Evolutionary conservation across 805 yeast genomes (phyloP), one percentile per base, ranked within the genome.

Genomic region (Cyberlindnera petersonii): DNA sequence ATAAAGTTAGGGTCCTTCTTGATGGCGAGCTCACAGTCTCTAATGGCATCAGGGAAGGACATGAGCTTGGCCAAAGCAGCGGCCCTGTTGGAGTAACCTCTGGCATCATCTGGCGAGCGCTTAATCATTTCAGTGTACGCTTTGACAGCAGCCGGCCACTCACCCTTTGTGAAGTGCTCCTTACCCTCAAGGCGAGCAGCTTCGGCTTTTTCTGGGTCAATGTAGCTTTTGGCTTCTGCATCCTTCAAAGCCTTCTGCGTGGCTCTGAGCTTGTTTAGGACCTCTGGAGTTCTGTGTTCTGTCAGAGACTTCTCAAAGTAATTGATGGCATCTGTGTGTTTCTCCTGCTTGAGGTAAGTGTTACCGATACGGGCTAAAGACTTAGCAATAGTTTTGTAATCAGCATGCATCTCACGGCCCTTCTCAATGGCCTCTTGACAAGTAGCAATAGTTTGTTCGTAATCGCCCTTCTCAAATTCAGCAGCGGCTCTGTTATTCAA

Each of bases 401-500:
- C 97, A 13, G 96, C 89, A 65, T 94, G 85, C 61, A 74, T 55
- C 52, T 82, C 91, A 68, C 96, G 78, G 49, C 96, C 96, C 61
- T 85, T 79, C 29, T 86, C 96, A 47, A 91, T 75, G 19, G 98
- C 98, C 35, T 66, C 65, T 52, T 76, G 68, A 62, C 96, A 82
- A 5, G 97, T 86, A 43, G 72, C 65, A 49, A 93, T 85, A 28
- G 96, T 89, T 9, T 80, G 65, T 42, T 88, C 96, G 56, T 75
- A 85, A 57, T 88, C 96, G 46, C 93, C 96, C 63, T 89, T 87
- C 68, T 93, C 99, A 58, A 66, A 93, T 66, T 93, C 96, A 24
- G 98, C 99, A 41, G 99, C 98, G 27, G 98, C 93, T 56, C 94
- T 79, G 72, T 93, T 93, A 71, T 94, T 93, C 61, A 93, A 73